These are phyloP conservation scores for Clitocybe nebularis DNA, from an alignment of 1,284 basidiomycete genomes.

Conservation along the genomic window DNA sequence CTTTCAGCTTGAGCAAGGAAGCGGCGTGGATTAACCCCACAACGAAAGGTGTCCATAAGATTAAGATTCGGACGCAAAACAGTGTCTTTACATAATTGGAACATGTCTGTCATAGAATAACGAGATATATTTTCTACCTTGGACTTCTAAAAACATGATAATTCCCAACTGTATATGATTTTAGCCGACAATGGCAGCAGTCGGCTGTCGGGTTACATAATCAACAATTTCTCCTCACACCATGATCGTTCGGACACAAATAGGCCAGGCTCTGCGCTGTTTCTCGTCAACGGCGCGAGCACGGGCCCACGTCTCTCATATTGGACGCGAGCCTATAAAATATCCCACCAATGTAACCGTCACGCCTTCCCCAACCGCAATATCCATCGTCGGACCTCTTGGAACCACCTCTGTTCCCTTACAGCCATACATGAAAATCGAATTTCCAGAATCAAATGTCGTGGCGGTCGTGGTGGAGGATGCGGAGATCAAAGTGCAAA, in stretches of 20 bases:
- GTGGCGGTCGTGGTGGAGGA: constrained; percentile 71
- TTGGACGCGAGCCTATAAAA: constrained; percentile 77
- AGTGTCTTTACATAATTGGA: constrained; percentile 80
- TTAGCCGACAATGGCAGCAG: neutral
- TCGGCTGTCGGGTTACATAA: constrained; percentile 5
- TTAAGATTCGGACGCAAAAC: constrained; percentile 79
- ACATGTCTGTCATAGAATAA: constrained; percentile 74
- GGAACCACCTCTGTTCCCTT: constrained; percentile 71
- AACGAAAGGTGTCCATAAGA: too few species aligned
- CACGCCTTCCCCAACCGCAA: constrained; percentile 43
- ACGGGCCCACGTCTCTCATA: constrained; percentile 58
- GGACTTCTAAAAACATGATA: too few species aligned
- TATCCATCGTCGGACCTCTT: constrained; percentile 72
- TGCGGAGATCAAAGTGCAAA: constrained; percentile 69
- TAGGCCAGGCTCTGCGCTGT: constrained; percentile 32
- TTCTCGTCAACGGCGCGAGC: constrained; percentile 42
- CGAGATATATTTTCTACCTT: too few species aligned
- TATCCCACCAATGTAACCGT: constrained; percentile 69
- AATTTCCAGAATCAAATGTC: constrained; percentile 44
- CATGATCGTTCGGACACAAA: constrained; percentile 27
- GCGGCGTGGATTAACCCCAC: neutral
- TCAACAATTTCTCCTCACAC: constrained; percentile 7
- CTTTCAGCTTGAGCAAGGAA: neutral
- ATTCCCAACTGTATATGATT: neutral
- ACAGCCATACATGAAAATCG: constrained; percentile 65